Conservation (phyloP, 768 basidiomycete species). For the Dacryopinax primogenitus region DNA sequence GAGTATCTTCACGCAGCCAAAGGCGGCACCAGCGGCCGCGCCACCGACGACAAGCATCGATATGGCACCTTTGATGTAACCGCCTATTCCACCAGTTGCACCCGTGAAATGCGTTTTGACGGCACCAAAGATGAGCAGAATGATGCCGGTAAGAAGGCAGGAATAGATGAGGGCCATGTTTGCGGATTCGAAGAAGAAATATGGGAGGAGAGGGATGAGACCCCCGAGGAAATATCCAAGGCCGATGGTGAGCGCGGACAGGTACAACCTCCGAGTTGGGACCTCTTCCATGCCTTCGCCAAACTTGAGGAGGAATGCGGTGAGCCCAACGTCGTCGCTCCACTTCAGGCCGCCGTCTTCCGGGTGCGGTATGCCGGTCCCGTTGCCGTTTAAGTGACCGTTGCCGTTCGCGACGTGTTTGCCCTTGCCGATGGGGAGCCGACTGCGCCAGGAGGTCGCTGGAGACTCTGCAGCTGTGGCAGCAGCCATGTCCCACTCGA, state of each 20-base stretch:
- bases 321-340: conserved; percentile 72
- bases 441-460: too few relatives aligned
- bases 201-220: conserved; percentile 80
- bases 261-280: conserved; percentile 67
- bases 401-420: conserved; percentile 3
- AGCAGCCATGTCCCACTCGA: conserved; percentile 24
- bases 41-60: conserved; percentile 84
- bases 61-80: conserved; percentile 77
- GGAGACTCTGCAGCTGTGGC: conserved; percentile 15
- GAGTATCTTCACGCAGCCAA: conserved; percentile 42
- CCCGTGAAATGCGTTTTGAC: conserved; percentile 83
- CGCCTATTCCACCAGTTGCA: conserved; percentile 46
- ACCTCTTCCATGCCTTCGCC: conserved; percentile 96
- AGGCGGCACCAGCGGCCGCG: conserved; percentile 68
- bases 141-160: conserved; percentile 59
- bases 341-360: conserved; percentile 49
- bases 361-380: conserved; percentile 30
- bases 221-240: conserved; percentile 89
- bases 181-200: conserved; percentile 73
- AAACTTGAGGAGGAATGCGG: conserved; percentile 89
- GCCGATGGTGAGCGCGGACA: conserved; percentile 90
- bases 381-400: conserved; percentile 14
- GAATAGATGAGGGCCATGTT: conserved; percentile 34
- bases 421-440: background rate
- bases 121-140: conserved; percentile 80